phyloP scores from a whole-genome alignment of 2,329 filamentous ascomycete genomes.

The Metarhizium robertsii region DNA sequence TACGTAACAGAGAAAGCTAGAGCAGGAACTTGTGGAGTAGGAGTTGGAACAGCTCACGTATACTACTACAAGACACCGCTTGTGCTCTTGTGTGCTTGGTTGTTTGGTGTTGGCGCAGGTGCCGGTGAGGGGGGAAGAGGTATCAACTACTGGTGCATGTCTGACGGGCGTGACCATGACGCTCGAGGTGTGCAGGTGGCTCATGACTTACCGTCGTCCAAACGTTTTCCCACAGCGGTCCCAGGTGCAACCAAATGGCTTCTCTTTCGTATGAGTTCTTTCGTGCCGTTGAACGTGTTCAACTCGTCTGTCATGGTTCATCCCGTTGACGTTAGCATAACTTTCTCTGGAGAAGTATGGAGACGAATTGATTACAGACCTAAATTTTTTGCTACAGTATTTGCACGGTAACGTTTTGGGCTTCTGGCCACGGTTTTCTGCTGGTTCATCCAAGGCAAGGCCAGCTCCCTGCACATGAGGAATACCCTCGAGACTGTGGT shows the following conservation, averaged over 20 bases:
- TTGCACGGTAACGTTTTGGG: slow-evolving; percentile 54
- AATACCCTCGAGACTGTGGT: slow-evolving; percentile 41
- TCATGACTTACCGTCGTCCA: slow-evolving; percentile 45
- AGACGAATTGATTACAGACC: slow-evolving; percentile 31
- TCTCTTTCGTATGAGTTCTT: slow-evolving; percentile 56
- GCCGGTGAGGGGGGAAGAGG: slow-evolving; percentile 9
- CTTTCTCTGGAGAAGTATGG: background rate
- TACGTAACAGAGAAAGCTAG: background rate
- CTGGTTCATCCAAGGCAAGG: slow-evolving; percentile 32
- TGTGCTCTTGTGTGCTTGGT: background rate
- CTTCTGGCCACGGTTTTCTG: slow-evolving; percentile 46
- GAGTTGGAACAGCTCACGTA: background rate
- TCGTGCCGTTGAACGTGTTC: slow-evolving; percentile 57
- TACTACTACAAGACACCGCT: background rate
- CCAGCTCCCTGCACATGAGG: slow-evolving; percentile 18
- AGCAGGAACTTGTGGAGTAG: background rate
- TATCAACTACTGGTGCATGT: background rate
- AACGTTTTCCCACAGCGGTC: slow-evolving; percentile 53
- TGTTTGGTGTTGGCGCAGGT: background rate
- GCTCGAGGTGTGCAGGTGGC: background rate
- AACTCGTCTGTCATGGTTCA: slow-evolving; percentile 37
- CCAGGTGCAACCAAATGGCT: slow-evolving; percentile 52
- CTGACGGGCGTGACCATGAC: background rate
- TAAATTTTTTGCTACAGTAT: slow-evolving; percentile 54
- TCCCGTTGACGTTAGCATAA: slow-evolving; percentile 11